Evolutionary conservation across 331 rosid species (phyloP).

Genomic region (Prunus yedoensis): DNA sequence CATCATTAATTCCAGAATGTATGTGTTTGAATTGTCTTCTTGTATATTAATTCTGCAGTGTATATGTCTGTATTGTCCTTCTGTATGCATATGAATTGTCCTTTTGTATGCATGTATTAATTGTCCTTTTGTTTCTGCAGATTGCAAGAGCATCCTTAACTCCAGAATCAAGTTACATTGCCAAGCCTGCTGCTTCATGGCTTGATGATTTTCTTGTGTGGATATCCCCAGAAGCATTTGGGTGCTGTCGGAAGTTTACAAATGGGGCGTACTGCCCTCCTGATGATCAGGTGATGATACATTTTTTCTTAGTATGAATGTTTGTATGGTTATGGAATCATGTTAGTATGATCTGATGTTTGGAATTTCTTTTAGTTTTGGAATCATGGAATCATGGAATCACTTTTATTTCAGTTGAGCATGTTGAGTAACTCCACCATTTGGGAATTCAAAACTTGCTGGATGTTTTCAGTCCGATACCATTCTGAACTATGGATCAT

Average conservation of each 20-base stretch:
- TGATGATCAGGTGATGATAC: constrained; percentile 74
- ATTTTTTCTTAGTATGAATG: not conserved
- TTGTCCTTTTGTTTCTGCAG: constrained; percentile 42
- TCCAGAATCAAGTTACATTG: constrained; percentile 86
- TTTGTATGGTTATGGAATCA: not conserved
- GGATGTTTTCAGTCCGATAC: not conserved
- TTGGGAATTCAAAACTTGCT: not conserved
- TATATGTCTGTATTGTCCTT: constrained; percentile 20
- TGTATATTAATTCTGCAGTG: not conserved
- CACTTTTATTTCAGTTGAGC: not conserved
- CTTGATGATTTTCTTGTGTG: constrained; percentile 99
- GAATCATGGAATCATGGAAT: too few species aligned
- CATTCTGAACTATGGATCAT: not conserved
- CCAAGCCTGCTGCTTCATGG: constrained; percentile 99
- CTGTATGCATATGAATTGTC: not conserved
- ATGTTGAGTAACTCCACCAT: not conserved
- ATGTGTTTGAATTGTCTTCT: not conserved
- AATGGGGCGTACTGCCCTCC: constrained; percentile 91
- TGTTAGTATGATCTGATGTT: constrained; percentile 7
- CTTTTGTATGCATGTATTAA: constrained; percentile 13
- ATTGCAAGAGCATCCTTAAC: constrained; percentile 75
- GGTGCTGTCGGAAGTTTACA: constrained; percentile 96
- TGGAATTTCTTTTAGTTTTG: not conserved
- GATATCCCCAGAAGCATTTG: constrained; percentile 99
- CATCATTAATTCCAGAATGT: not conserved